A percentile compares a stretch with the other conserved stretches of the same genome.
Evolutionary conservation across 1,139 yeast species (phyloP).

Genomic region (Meyerozyma elateridarum): DNA sequence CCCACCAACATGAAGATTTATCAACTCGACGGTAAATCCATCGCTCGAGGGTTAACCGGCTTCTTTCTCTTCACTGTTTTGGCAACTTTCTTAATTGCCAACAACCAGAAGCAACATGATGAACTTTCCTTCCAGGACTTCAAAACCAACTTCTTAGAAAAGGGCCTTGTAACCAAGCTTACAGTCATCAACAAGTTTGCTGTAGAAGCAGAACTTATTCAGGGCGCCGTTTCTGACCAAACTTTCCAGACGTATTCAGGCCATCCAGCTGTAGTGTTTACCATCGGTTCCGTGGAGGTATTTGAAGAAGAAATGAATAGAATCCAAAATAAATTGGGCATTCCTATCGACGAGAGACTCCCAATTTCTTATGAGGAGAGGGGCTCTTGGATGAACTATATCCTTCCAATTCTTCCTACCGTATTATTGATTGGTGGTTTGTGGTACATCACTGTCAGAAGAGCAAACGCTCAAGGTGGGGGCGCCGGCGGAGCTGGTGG

Average conservation of each 20-base stretch:
- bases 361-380: constrained; percentile 64
- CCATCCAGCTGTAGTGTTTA: constrained; percentile 50
- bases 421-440: constrained; percentile 66
- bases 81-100: constrained; percentile 11
- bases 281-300: constrained; percentile 68
- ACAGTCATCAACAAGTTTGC: constrained; percentile 70
- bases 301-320: constrained; percentile 65
- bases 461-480: constrained; percentile 43
- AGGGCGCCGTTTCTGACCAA: constrained; percentile 46
- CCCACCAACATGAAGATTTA: constrained; percentile 30
- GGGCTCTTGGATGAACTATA: constrained; percentile 50
- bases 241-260: constrained; percentile 34
- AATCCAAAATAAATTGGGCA: constrained; percentile 57
- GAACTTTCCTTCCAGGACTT: constrained; percentile 88
- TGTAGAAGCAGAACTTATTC: constrained; percentile 73
- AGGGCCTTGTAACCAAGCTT: constrained; percentile 74
- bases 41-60: constrained; percentile 10
- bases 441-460: constrained; percentile 61
- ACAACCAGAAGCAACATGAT: constrained; percentile 19
- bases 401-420: constrained; percentile 66
- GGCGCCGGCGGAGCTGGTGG: constrained; percentile 46
- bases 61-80: constrained; percentile 2
- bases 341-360: constrained; percentile 55
- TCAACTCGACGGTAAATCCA: constrained; percentile 22
- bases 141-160: constrained; percentile 73